Conservation (phyloP, 306 rosid genomes). For the Prosopis cineraria region DNA sequence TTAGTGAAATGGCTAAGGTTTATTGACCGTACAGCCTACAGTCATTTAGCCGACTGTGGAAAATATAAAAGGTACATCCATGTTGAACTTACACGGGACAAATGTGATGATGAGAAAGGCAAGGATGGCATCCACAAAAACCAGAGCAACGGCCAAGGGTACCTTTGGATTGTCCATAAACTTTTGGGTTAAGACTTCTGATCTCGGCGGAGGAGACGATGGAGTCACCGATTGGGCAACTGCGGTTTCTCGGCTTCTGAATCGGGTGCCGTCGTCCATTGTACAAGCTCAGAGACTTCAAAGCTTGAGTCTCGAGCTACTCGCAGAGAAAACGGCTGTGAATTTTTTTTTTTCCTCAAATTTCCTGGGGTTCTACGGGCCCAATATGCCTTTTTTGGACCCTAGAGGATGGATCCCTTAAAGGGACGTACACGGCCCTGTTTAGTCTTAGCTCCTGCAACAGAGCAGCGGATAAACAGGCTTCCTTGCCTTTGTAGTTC, state of each 20-base stretch:
- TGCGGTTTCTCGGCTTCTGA: conserved; percentile 51
- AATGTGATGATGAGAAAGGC: conserved; percentile 66
- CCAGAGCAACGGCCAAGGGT: conserved; percentile 52
- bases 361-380: too few relatives aligned
- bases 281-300: background rate
- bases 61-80: background rate
- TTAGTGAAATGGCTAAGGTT: background rate
- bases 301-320: background rate
- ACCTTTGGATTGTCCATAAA: conserved; percentile 42
- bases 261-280: conserved; percentile 34
- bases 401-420: background rate
- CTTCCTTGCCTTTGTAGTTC: too few relatives aligned
- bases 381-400: background rate
- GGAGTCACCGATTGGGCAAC: conserved; percentile 51
- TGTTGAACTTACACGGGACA: conserved; percentile 68
- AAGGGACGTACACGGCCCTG: background rate
- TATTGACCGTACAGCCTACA: background rate
- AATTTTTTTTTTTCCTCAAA: background rate
- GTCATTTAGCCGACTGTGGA: background rate
- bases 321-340: background rate
- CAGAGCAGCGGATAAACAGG: too few relatives aligned
- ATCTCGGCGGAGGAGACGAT: conserved; percentile 38
- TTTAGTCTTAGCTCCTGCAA: background rate
- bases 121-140: conserved; percentile 63
- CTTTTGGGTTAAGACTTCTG: conserved; percentile 6